Base-by-base conservation (phyloP, 129 eudicot genomes). In the Silybum marianum region DNA sequence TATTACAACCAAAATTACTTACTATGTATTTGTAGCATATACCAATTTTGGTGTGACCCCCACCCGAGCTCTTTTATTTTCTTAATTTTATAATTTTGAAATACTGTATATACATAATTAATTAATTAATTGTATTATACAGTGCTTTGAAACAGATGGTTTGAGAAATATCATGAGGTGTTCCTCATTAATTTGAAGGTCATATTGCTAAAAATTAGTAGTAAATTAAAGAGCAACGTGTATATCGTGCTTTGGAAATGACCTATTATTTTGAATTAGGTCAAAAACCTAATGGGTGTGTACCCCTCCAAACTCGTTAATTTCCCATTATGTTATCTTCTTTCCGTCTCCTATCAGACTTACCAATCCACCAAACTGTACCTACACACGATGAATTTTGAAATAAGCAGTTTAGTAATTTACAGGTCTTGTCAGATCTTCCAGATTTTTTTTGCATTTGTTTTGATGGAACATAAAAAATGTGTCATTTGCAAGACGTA, bases 301-400 rank as follows among this genome's bases (percentile, higher is more conserved):
- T 30, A 70, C 46, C 73, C 42, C 73, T 69, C 38, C 38, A 68
- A 68, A 68, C 73, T 69, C 73, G 21, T 69, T 68, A 18, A 58
- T 58, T 26, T 30, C 22, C 19, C 7, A 69, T 69, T 69, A 4
- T 44, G 54, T 44, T 44, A 44, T 44, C 54, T 69, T 69, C 73
- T 69, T 69, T 69, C 9, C 22, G 3, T 69, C 39, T 4, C n/a
- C 28, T 69, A 23, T 68, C 25, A 68, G 21, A 13, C 39, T 12
- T 10, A 51, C 19, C 22, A 16, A 51, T 22, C 63, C 63, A 58
- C 66, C 66, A 58, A 58, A 6, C n/a, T 58, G 23, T 6, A 54
- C 63, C 8, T 54, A n/a, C n/a, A n/a, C n/a, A n/a, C n/a, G n/a
- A n/a, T n/a, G n/a, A n/a, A n/a, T n/a, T 54, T 18, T 58, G 22